phyloP scores from a whole-genome alignment of 257 asterid genomes.

The Jacaranda copaia region DNA sequence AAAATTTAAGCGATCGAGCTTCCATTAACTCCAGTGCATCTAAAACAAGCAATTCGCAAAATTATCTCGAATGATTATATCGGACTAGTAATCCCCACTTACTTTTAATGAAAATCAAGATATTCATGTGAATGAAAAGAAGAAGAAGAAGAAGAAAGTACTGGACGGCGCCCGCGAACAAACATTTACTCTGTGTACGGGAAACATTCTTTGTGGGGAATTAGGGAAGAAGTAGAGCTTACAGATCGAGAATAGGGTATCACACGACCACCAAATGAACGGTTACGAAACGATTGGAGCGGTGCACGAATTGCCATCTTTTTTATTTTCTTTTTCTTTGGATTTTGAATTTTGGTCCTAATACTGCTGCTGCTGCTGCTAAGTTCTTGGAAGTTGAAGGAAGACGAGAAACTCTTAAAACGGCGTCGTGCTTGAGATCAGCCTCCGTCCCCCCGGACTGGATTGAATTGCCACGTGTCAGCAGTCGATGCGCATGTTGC shows the following conservation, averaged over 20 bases:
- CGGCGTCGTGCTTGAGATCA: conserved; percentile 4
- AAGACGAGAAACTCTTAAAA: background rate
- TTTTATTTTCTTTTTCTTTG: background rate
- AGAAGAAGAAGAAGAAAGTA: background rate
- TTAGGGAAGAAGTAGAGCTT: conserved; percentile 31
- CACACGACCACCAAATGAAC: conserved; percentile 42
- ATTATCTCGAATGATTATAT: background rate
- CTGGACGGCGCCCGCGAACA: background rate
- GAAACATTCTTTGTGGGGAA: background rate
- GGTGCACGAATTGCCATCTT: conserved; percentile 55
- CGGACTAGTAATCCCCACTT: background rate
- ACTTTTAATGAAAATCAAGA: background rate
- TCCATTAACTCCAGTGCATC: background rate
- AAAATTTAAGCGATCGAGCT: conserved; percentile 1
- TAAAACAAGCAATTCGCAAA: background rate
- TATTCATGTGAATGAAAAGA: background rate
- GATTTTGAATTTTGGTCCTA: background rate
- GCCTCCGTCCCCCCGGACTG: background rate
- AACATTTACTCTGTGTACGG: background rate
- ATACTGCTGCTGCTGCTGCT: background rate
- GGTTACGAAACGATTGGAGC: conserved; percentile 57
- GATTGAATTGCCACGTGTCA: conserved; percentile 33
- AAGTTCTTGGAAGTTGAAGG: background rate
- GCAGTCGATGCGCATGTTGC: background rate
- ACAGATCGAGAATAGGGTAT: conserved; percentile 57